A percentile compares a stretch with the other conserved stretches of the same genome.
phyloP scores from a whole-genome alignment of 2,329 filamentous ascomycete genomes.

The Penicillium decumbens region DNA sequence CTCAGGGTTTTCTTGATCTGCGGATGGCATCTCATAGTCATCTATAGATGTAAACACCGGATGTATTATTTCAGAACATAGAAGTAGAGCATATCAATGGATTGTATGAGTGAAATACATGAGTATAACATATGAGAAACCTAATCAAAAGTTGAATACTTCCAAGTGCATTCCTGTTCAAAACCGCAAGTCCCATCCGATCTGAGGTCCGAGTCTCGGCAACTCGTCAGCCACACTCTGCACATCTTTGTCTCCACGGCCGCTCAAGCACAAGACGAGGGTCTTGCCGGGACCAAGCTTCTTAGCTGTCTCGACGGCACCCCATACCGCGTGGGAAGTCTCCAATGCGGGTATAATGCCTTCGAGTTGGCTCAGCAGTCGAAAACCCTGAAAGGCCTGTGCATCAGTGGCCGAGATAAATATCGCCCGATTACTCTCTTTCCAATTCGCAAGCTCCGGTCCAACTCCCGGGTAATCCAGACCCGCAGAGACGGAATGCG shows the following conservation, averaged over 20 bases:
- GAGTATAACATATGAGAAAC: too few relatives aligned
- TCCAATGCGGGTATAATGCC: conserved; percentile 95
- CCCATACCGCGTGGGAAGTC: conserved; percentile 82
- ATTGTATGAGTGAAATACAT: too few relatives aligned
- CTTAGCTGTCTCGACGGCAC: conserved; percentile 81
- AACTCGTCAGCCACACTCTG: conserved; percentile 91
- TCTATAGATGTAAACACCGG: too few relatives aligned
- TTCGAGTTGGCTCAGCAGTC: conserved; percentile 75
- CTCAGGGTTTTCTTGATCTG: too few relatives aligned
- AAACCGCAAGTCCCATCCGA: conserved; percentile 45
- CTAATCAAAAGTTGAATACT: too few relatives aligned
- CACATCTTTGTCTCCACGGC: conserved; percentile 93
- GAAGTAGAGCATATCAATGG: too few relatives aligned
- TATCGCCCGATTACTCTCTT: conserved; percentile 74
- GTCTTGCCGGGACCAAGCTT: conserved; percentile 79
- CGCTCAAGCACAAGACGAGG: conserved; percentile 84
- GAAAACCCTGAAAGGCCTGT: conserved; percentile 80
- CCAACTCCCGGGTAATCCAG: conserved; percentile 95
- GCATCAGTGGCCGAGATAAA: conserved; percentile 86
- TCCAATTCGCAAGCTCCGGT: conserved; percentile 84
- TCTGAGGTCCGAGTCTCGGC: conserved; percentile 75
- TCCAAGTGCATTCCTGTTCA: not conserved
- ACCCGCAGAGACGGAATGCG: conserved; percentile 88
- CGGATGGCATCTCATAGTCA: too few relatives aligned
- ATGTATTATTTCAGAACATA: too few relatives aligned